Evolutionary conservation across 768 basidiomycete species (phyloP).

Genomic region (Pleurotus eryngii): DNA sequence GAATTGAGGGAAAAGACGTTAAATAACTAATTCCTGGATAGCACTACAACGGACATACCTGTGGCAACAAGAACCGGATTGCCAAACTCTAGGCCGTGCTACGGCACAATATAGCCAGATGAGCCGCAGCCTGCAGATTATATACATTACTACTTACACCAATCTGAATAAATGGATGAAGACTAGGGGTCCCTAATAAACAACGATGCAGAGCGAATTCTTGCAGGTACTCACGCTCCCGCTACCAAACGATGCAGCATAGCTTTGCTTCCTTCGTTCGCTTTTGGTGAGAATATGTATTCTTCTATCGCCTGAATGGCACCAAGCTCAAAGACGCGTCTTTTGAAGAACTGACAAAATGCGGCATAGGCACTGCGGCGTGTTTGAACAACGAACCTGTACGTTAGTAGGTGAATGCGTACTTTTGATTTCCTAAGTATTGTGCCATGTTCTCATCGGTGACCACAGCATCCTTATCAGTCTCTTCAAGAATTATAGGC

Average conservation of each 20-base stretch:
- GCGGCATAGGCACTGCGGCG: conserved; percentile 32
- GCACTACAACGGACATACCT: conserved; percentile 24
- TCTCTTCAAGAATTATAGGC: conserved; percentile 34
- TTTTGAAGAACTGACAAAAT: conserved; percentile 37
- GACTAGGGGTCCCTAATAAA: conserved; percentile 22
- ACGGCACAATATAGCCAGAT: background rate
- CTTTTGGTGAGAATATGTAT: conserved; percentile 40
- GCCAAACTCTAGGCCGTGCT: conserved; percentile 55
- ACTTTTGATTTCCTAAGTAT: conserved; percentile 48
- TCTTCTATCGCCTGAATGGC: conserved; percentile 38
- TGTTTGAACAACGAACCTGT: background rate
- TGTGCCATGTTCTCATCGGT: conserved; percentile 45
- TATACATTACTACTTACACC: conserved; percentile 36
- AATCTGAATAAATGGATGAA: conserved; percentile 56
- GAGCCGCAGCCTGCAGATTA: background rate
- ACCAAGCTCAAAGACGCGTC: conserved; percentile 34
- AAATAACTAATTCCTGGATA: background rate
- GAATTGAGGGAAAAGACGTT: no score
- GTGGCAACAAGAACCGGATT: conserved; percentile 47
- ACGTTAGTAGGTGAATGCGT: conserved; percentile 8
- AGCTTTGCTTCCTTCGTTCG: conserved; percentile 25
- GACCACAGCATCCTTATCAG: conserved; percentile 32
- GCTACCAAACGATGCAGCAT: conserved; percentile 35
- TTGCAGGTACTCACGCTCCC: conserved; percentile 28
- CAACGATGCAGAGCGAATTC: background rate